These are phyloP conservation scores for Globisporangium rhizosaccharum DNA, from an alignment of 352 stramenopile genomes.

Conservation along the genomic window DNA sequence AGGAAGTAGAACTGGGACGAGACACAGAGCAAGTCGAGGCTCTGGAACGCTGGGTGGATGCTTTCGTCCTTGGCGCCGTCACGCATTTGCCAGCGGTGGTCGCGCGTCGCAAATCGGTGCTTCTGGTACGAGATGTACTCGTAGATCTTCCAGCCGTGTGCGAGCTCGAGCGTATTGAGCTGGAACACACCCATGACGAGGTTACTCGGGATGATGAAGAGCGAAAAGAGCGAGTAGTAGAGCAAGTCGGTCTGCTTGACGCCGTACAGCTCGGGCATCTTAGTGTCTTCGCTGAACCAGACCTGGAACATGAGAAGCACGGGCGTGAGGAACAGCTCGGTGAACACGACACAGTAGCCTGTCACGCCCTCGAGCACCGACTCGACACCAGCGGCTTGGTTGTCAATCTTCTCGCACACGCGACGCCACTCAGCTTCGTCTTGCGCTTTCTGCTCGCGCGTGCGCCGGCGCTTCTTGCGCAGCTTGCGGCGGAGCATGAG, in stretches of 20 bases:
- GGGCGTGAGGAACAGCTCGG: conserved; percentile 81
- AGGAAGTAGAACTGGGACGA: conserved; percentile 94
- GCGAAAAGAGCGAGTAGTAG: conserved; percentile 93
- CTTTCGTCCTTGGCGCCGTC: conserved; percentile 87
- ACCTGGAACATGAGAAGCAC: conserved; percentile 88
- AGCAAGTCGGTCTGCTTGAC: conserved; percentile 92
- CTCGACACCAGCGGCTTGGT: conserved; percentile 91
- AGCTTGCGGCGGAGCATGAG: conserved; percentile 82
- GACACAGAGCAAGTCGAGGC: conserved; percentile 94
- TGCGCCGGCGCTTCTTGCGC: conserved; percentile 63
- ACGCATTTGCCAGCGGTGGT: conserved; percentile 91
- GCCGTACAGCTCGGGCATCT: conserved; percentile 90
- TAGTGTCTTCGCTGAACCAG: conserved; percentile 84
- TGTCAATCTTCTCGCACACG: conserved; percentile 94
- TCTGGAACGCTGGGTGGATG: conserved; percentile 90
- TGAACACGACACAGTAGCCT: conserved; percentile 90
- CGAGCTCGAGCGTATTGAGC: conserved; percentile 94
- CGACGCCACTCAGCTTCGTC: conserved; percentile 91
- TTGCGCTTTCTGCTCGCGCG: conserved; percentile 89
- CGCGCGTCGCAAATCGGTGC: conserved; percentile 92
- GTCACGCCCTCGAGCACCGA: conserved; percentile 88
- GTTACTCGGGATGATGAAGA: conserved; percentile 95
- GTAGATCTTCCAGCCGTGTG: conserved; percentile 96
- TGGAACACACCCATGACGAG: conserved; percentile 93
- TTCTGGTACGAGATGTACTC: conserved; percentile 96